Evolutionary conservation across 2,329 filamentous ascomycete genomes (phyloP), one percentile per base, ranked within the genome.

Genomic region (Phialocephala sp.): DNA sequence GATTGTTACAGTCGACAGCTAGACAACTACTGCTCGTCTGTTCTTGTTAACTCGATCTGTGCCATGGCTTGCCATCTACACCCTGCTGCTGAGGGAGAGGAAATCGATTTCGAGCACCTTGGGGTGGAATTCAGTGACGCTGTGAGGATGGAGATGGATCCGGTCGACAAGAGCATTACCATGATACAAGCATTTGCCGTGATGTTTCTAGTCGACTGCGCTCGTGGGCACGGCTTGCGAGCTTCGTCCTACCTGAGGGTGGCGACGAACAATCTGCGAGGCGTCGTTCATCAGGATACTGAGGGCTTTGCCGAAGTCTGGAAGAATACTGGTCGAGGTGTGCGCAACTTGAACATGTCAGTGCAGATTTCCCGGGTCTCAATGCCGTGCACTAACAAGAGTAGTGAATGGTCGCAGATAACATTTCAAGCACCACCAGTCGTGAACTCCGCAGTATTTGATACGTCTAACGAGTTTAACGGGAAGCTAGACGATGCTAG

Each of bases 281-380:
- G 47, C 11, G 52, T 74, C 15, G 43, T 37, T 18, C 58, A 59
- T 36, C 64, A 67, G 20, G 56, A 70, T 0, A 65, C 39, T 14
- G 70, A 74, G 8, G 70, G 68, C 1, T 72, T 72, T 36, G 50
- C 62, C 11, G 71, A 72, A 50, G 73, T 76, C 9, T 72, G 70
- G 64, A 74, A 72, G 64, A 68, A 72, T 37, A 76, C 76, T 2
- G 60, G 73, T n/a, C 69, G 71, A 45, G 77, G 77, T 1, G 64
- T 79, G 11, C 71, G 71, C 27, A 74, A 72, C 55, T 69, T 79
- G 61, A 75, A 73, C 54, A 71, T 76, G 77, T 79, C 63, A 72
- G 75, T 73, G 50, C 9, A 8, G 14, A 64, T 2, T 11, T 8
- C 18, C 39, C 15, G 18, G 5, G 12, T 36, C 20, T 12, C n/a